Conservation (phyloP, 192 early-diverging fungal genomes). For the Coemansia sp. region DNA sequence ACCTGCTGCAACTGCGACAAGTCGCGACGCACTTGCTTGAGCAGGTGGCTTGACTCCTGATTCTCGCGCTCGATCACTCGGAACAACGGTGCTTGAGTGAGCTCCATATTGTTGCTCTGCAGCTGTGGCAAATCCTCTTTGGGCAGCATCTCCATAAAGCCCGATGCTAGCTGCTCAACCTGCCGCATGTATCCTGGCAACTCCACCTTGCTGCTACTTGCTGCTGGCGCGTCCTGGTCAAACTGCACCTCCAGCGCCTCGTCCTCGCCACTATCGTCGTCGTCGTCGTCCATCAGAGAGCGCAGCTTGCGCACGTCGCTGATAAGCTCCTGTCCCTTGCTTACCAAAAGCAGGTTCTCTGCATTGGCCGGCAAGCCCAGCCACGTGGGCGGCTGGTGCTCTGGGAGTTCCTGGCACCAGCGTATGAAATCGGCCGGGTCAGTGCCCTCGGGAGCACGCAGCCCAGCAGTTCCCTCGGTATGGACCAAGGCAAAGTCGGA, state of each 20-base stretch:
- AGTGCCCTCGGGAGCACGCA: conserved; percentile 85
- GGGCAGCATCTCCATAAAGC: conserved; percentile 64
- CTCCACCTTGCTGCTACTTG: conserved; percentile 47
- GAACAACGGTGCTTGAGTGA: conserved; percentile 62
- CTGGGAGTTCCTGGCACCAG: conserved; percentile 87
- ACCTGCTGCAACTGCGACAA: conserved; percentile 61
- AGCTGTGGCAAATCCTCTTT: conserved; percentile 9
- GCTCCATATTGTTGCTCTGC: background rate
- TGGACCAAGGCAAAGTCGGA: conserved; percentile 75
- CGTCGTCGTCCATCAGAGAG: conserved; percentile 77
- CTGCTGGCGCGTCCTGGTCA: background rate
- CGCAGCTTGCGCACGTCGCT: conserved; percentile 83
- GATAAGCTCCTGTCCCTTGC: conserved; percentile 77
- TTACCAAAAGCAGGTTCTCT: conserved; percentile 82
- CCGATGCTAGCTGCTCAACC: conserved; percentile 52
- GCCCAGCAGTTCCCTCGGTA: conserved; percentile 15
- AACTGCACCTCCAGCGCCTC: background rate
- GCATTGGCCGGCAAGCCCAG: conserved; percentile 91
- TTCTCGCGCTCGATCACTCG: conserved; percentile 84
- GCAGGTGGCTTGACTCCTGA: conserved; percentile 58
- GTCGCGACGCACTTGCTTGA: conserved; percentile 65
- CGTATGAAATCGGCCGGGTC: conserved; percentile 78
- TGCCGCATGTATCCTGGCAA: conserved; percentile 73
- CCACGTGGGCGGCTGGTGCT: conserved; percentile 95
- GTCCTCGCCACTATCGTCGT: background rate